Evolutionary conservation across 1,139 yeast species (phyloP).

Genomic region (Taphrina confusa): DNA sequence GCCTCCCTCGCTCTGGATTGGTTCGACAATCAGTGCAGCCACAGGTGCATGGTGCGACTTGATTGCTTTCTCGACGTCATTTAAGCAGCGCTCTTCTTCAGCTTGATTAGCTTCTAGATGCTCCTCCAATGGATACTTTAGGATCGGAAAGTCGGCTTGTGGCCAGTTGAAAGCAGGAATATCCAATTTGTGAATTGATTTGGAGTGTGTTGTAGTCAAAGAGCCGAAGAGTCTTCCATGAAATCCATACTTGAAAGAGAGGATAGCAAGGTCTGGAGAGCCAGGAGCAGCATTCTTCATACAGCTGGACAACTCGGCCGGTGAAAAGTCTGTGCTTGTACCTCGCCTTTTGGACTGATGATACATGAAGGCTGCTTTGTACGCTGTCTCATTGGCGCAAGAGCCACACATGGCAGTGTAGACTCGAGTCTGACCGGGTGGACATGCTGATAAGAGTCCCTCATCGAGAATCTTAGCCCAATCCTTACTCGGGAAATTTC

Average conservation of each 20-base stretch:
- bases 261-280: constrained; percentile 67
- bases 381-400: constrained; percentile 81
- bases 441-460: constrained; percentile 63
- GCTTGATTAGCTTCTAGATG: constrained; percentile 57
- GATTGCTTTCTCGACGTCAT: constrained; percentile 58
- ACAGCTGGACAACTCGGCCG: constrained; percentile 61
- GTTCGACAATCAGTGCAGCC: constrained; percentile 76
- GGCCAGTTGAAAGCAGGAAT: constrained; percentile 88
- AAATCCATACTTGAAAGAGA: constrained; percentile 74
- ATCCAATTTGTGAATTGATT: constrained; percentile 81
- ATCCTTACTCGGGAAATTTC: constrained; percentile 71
- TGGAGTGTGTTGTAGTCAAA: constrained; percentile 74
- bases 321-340: constrained; percentile 54
- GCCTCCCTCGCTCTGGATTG: constrained; percentile 85
- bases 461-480: constrained; percentile 59
- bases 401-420: constrained; percentile 83
- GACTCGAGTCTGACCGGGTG: constrained; percentile 64
- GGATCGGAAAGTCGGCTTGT: constrained; percentile 74
- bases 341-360: constrained; percentile 62
- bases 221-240: constrained; percentile 83
- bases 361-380: constrained; percentile 80
- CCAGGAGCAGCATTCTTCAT: constrained; percentile 68
- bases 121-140: constrained; percentile 69
- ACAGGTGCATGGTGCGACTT: constrained; percentile 59
- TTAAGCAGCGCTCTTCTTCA: constrained; percentile 70